Conservation (phyloP, 768 basidiomycete species). For the Pisolithus marmoratus region DNA sequence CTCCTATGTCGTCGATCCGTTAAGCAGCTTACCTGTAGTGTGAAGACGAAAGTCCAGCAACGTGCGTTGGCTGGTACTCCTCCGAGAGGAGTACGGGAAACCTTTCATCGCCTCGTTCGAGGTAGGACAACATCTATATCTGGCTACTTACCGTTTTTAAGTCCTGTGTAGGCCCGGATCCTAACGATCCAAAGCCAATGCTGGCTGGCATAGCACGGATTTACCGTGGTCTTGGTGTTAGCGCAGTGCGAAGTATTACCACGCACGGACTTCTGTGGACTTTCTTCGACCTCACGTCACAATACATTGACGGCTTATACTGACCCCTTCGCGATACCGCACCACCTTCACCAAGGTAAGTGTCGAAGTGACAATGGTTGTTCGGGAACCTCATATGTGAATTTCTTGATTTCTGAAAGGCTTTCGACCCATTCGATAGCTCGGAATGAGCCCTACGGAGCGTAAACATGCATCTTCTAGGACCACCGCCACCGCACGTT, state of each 20-base stretch:
- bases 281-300: constrained; percentile 74
- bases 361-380: not conserved
- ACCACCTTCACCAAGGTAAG: not conserved
- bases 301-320: constrained; percentile 65
- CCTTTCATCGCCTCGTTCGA: constrained; percentile 72
- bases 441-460: too few relatives aligned
- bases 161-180: constrained; percentile 60
- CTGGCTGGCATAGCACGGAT: constrained; percentile 74
- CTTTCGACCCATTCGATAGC: not conserved
- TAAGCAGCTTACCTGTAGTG: constrained; percentile 37
- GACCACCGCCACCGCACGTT: not conserved
- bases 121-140: constrained; percentile 38
- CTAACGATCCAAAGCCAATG: constrained; percentile 68
- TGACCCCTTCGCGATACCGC: constrained; percentile 10
- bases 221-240: constrained; percentile 92
- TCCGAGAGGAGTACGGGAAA: constrained; percentile 67
- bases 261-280: constrained; percentile 95
- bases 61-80: constrained; percentile 77
- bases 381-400: not conserved
- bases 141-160: constrained; percentile 1
- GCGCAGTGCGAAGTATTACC: constrained; percentile 85
- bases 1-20: not conserved
- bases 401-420: not conserved
- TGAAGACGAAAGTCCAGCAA: constrained; percentile 96
- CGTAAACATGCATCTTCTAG: not conserved